Evolutionary conservation across 2,329 filamentous ascomycete genomes (phyloP), one percentile per base, ranked within the genome.

Genomic region (Microdochium trichocladiopsis): DNA sequence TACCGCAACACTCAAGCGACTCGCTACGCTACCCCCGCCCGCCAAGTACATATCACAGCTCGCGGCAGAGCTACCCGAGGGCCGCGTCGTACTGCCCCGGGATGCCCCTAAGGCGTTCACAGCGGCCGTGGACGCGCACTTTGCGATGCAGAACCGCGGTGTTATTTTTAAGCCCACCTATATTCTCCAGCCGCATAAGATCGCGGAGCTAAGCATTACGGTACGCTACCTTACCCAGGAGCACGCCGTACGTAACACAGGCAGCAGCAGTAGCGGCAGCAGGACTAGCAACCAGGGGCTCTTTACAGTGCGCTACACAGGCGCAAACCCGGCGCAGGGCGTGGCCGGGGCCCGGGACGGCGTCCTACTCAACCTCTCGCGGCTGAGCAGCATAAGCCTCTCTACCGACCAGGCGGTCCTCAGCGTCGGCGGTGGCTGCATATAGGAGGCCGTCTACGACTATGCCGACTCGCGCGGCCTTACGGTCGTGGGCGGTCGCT

Each of bases 401-500:
- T 25, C 23, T 9, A 23, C 23, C 4, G 47, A 28, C 25, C n/a
- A 48, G 47, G 8, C 23, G 10, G 6, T 28, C 47, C 25, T 48
- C 12, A 25, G 10, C 22, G 47, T 28, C 47, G 47, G 47, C 23
- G 47, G 23, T 12, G 47, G 47, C 4, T 48, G 47, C 47, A 25
- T 23, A 10, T 48, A 23, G 47, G 47, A n/a, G 23, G 12, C 23
- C 9, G 18, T 48, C 47, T 48, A 48, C 47, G 47, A 10, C 23
- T 25, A 4, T 8, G 23, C 25, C 23, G 47, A 48, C 16, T 41
- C 54, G 4, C 50, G 53, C 14, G 55, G 56, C 12, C 55, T 55
- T 2, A 58, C 58, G 11, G 61, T 57, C 18, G 51, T 58, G 6
- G 62, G 62, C 22, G 61, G 61, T 4, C 59, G 63, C 2, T 52